These are phyloP conservation scores for Scheffersomyces stipitis DNA, from an alignment of 805 yeast species.

Conservation along the genomic window DNA sequence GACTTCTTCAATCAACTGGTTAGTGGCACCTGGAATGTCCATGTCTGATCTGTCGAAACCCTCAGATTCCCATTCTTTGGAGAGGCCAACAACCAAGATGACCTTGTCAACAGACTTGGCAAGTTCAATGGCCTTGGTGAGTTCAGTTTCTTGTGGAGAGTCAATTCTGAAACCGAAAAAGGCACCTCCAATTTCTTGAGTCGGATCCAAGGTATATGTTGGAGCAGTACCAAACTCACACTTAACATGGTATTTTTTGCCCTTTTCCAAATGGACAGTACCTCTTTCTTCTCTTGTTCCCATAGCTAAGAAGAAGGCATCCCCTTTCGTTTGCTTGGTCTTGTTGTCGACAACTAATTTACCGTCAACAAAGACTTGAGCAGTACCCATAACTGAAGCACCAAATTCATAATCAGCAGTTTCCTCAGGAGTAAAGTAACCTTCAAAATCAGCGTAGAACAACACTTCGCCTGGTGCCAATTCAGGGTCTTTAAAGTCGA, in stretches of 20 bases:
- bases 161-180: constrained; percentile 22
- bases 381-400: constrained; percentile 53
- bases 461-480: constrained; percentile 16
- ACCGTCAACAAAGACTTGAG: constrained; percentile 52
- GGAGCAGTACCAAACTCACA: constrained; percentile 52
- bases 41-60: constrained; percentile 54
- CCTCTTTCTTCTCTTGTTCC: constrained; percentile 55
- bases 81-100: constrained; percentile 50
- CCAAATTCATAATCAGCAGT: constrained; percentile 54
- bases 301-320: constrained; percentile 48
- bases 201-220: constrained; percentile 30
- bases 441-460: constrained; percentile 47
- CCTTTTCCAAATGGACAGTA: constrained; percentile 38
- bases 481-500: constrained; percentile 20
- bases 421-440: constrained; percentile 46
- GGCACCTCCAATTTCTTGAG: constrained; percentile 23
- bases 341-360: constrained; percentile 56
- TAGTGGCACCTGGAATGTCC: constrained; percentile 50
- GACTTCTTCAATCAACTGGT: constrained; percentile 46
- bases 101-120: constrained; percentile 57
- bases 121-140: constrained; percentile 42
- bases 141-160: constrained; percentile 19
- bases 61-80: constrained; percentile 59
- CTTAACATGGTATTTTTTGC: constrained; percentile 43
- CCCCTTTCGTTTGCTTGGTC: constrained; percentile 50